Evolutionary conservation across 805 yeast genomes (phyloP).

Genomic region (Kluyveromyces aestuarii): DNA sequence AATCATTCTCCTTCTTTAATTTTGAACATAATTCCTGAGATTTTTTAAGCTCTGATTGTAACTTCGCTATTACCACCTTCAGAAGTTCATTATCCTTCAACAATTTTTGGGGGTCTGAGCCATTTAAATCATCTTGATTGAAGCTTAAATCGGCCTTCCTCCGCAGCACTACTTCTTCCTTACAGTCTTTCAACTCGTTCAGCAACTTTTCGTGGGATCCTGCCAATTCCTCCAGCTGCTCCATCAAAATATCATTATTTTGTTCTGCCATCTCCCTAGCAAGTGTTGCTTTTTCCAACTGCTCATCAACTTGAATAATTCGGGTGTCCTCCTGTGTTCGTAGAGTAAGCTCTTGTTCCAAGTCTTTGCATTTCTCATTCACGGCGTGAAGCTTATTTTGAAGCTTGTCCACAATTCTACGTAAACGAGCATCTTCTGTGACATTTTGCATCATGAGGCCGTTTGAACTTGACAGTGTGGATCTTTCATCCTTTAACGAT

Average conservation of each 20-base stretch:
- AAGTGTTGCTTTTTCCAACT: slow-evolving; percentile 27
- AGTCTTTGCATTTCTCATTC: slow-evolving; percentile 15
- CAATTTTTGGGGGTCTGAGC: slow-evolving; percentile 6
- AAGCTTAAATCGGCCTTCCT: slow-evolving; percentile 8
- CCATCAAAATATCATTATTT: slow-evolving; percentile 25
- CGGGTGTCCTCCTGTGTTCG: slow-evolving; percentile 17
- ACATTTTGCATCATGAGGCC: too few relatives aligned
- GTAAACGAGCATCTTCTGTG: slow-evolving; percentile 9
- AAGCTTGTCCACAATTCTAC: slow-evolving; percentile 33
- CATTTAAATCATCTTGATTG: background rate
- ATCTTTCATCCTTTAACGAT: background rate
- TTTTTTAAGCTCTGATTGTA: slow-evolving; percentile 2
- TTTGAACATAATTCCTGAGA: slow-evolving; percentile 19
- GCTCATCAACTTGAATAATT: slow-evolving; percentile 28
- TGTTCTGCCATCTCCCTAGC: slow-evolving; percentile 38
- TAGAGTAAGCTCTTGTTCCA: background rate
- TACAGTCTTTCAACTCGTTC: slow-evolving; percentile 26
- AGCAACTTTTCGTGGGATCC: slow-evolving; percentile 26
- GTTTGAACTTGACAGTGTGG: background rate
- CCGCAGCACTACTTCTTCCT: slow-evolving; percentile 23
- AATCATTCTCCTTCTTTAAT: slow-evolving; percentile 21
- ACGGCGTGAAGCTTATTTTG: slow-evolving; percentile 37
- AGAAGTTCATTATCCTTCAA: slow-evolving; percentile 29
- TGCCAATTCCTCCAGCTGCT: slow-evolving; percentile 24
- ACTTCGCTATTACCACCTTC: slow-evolving; percentile 33